phyloP scores from a whole-genome alignment of 2,329 filamentous ascomycete genomes.

The Stachybotrys chartarum region DNA sequence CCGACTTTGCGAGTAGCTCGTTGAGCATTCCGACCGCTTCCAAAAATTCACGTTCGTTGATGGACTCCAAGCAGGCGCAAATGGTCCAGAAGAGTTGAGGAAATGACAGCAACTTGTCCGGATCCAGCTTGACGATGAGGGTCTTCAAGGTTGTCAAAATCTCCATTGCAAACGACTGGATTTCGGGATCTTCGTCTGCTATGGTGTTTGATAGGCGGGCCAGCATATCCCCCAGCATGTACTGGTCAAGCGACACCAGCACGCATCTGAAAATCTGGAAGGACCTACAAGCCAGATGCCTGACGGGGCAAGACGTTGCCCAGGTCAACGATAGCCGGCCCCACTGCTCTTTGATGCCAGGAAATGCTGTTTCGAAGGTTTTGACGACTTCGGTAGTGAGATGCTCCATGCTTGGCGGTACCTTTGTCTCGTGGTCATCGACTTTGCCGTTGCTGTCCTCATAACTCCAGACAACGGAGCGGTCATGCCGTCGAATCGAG shows the following conservation, averaged over 20 bases:
- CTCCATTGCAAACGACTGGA: slow-evolving; percentile 96
- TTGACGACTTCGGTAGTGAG: slow-evolving; percentile 76
- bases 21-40: slow-evolving; percentile 90
- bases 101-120: slow-evolving; percentile 75
- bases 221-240: slow-evolving; percentile 96
- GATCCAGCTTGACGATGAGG: slow-evolving; percentile 77
- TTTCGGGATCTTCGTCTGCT: slow-evolving; percentile 87
- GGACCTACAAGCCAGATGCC: slow-evolving; percentile 90
- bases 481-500: slow-evolving; percentile 74
- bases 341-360: slow-evolving; percentile 86
- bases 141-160: slow-evolving; percentile 91
- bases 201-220: slow-evolving; percentile 93
- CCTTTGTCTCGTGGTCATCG: slow-evolving; percentile 67
- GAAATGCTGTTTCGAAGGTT: slow-evolving; percentile 79
- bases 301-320: slow-evolving; percentile 94
- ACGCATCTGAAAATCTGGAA: slow-evolving; percentile 97
- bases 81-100: slow-evolving; percentile 98
- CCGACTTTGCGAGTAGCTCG: slow-evolving; percentile 74
- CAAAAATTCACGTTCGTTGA: slow-evolving; percentile 91
- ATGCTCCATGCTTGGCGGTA: slow-evolving; percentile 80
- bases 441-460: slow-evolving; percentile 82
- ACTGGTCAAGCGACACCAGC: slow-evolving; percentile 79
- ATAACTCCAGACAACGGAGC: slow-evolving; percentile 85
- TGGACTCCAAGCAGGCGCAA: slow-evolving; percentile 91
- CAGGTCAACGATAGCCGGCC: slow-evolving; percentile 83